phyloP scores from a whole-genome alignment of 129 eudicot genomes.

The Flaveria brownii region DNA sequence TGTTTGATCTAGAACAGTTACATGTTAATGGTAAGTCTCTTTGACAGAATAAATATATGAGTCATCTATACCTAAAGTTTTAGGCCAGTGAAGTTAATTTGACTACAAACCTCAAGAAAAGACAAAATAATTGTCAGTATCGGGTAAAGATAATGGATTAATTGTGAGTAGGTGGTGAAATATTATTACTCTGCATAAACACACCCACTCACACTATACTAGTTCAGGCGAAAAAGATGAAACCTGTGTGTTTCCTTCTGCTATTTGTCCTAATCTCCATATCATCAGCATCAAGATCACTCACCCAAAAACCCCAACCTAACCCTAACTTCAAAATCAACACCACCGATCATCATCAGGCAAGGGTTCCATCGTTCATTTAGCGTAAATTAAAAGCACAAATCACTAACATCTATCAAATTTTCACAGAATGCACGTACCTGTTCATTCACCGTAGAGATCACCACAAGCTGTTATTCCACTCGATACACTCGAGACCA shows the following conservation, averaged over 20 bases:
- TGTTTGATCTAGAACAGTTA: no score
- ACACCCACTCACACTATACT: neutral
- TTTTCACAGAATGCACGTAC: conserved; percentile 39
- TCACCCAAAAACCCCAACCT: conserved; percentile 43
- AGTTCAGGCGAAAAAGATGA: conserved; percentile 36
- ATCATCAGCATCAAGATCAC: conserved; percentile 48
- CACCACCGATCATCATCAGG: conserved; percentile 45
- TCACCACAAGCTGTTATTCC: conserved; percentile 80
- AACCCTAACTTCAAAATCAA: conserved; percentile 51
- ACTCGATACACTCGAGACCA: conserved; percentile 67
- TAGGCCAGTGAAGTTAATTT: conserved; percentile 22
- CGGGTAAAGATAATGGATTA: neutral
- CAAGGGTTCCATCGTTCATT: conserved; percentile 8
- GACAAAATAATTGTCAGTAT: conserved; percentile 6
- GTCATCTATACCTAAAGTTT: neutral
- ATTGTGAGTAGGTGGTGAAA: neutral
- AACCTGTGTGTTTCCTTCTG: conserved; percentile 20
- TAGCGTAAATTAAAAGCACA: conserved; percentile 5
- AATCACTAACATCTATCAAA: conserved; percentile 7
- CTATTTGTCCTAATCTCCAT: conserved; percentile 38
- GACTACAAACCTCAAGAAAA: conserved; percentile 17
- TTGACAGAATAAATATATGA: no score
- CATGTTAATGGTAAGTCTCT: no score
- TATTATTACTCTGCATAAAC: conserved; percentile 4
- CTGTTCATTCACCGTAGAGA: conserved; percentile 64